A percentile compares a stretch with the other conserved stretches of the same genome.
Evolutionary conservation across 306 rosid species (phyloP).

Genomic region (Delonix regia): DNA sequence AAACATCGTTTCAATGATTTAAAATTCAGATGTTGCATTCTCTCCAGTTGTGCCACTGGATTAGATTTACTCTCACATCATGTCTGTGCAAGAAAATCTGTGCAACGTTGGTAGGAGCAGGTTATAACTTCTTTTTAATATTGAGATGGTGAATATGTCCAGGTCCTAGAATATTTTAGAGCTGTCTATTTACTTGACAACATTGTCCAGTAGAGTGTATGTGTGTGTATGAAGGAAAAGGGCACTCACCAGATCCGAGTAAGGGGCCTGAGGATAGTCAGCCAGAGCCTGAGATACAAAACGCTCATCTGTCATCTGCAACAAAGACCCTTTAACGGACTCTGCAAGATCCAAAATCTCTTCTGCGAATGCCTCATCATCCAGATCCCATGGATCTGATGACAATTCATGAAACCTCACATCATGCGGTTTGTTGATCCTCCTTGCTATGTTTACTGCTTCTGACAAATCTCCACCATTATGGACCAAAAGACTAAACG

Average conservation of each 20-base stretch:
- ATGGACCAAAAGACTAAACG: slow-evolving; percentile 78
- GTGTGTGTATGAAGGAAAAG: not conserved
- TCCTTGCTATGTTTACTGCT: slow-evolving; percentile 73
- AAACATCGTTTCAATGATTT: not conserved
- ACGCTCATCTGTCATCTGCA: slow-evolving; percentile 68
- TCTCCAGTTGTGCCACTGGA: not conserved
- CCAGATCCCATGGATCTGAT: slow-evolving; percentile 52
- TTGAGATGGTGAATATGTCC: not conserved
- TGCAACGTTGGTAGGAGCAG: not conserved
- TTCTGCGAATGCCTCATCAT: slow-evolving; percentile 41
- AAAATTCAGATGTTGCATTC: slow-evolving; percentile 15
- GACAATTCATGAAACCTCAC: slow-evolving; percentile 65
- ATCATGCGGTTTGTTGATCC: slow-evolving; percentile 56
- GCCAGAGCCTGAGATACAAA: slow-evolving; percentile 76
- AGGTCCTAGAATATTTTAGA: slow-evolving; percentile 7
- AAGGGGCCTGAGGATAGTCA: slow-evolving; percentile 76
- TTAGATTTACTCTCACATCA: not conserved
- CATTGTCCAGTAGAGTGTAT: slow-evolving; percentile 4
- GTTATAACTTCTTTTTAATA: not conserved
- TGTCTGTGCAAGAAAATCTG: slow-evolving; percentile 12
- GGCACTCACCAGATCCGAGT: slow-evolving; percentile 66
- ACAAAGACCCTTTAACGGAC: slow-evolving; percentile 55
- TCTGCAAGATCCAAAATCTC: slow-evolving; percentile 65
- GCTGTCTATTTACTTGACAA: slow-evolving; percentile 4
- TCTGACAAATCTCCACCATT: slow-evolving; percentile 78